Evolutionary conservation across 1,284 basidiomycete species (phyloP).

Genomic region (Macrocystidia cucumis): DNA sequence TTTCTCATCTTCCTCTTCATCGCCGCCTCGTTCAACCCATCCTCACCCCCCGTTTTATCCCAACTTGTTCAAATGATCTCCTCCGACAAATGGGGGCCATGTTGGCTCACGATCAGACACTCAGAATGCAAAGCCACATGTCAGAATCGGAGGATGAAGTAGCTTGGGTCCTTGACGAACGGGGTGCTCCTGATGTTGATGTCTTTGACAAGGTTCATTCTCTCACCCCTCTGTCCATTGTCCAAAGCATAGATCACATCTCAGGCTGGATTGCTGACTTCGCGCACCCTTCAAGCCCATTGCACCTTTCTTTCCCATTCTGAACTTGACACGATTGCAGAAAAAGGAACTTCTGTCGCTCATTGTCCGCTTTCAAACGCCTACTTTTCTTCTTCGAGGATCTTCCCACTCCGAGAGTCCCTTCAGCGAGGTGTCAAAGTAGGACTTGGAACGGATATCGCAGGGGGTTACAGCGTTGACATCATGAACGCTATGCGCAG

Average conservation of each 20-base stretch:
- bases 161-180: slow-evolving; percentile 54
- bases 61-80: slow-evolving; percentile 67
- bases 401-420: slow-evolving; percentile 71
- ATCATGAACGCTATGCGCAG: slow-evolving; percentile 75
- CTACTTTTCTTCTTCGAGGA: slow-evolving; percentile 77
- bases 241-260: slow-evolving; percentile 24
- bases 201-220: slow-evolving; percentile 58
- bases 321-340: slow-evolving; percentile 44
- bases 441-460: slow-evolving; percentile 79
- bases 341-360: slow-evolving; percentile 55
- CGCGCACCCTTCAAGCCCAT: slow-evolving; percentile 72
- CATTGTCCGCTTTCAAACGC: slow-evolving; percentile 83
- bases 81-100: slow-evolving; percentile 53
- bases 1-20: slow-evolving; percentile 32
- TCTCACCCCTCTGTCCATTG: slow-evolving; percentile 1
- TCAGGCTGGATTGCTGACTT: slow-evolving; percentile 60
- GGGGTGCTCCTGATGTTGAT: slow-evolving; percentile 61
- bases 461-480: slow-evolving; percentile 75
- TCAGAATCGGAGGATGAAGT: slow-evolving; percentile 72
- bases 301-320: slow-evolving; percentile 65
- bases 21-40: slow-evolving; percentile 63
- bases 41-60: slow-evolving; percentile 79
- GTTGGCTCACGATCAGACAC: slow-evolving; percentile 38
- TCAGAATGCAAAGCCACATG: slow-evolving; percentile 69
- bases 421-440: slow-evolving; percentile 54